Percentiles rank a stretch among this genome's conserved stretches.
These are phyloP conservation scores for Euphorbia schlechtendalii DNA, from an alignment of 441 rosid species.

Conservation along the genomic window DNA sequence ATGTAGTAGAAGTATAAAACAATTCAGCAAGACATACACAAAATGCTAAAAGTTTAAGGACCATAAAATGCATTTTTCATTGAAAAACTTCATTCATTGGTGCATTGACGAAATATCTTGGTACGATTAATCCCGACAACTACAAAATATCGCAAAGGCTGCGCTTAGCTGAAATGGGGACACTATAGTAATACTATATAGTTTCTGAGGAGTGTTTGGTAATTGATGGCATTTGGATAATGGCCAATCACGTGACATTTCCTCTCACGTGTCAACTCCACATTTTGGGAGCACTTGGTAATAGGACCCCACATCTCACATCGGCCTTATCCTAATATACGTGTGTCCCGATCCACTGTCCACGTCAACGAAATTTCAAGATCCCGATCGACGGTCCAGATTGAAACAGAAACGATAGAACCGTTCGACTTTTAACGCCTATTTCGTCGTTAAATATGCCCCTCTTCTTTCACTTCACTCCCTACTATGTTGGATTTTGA, in stretches of 20 bases:
- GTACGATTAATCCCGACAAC: too few relatives aligned
- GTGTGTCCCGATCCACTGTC: constrained; percentile 30
- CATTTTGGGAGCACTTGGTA: background rate
- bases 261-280: background rate
- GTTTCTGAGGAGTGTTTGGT: constrained; percentile 15
- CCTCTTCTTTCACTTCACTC: rapidly evolving
- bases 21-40: too few relatives aligned
- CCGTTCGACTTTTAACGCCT: constrained; percentile 25
- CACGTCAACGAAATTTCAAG: constrained; percentile 29
- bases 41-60: too few relatives aligned
- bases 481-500: background rate
- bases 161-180: background rate
- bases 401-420: constrained; percentile 12
- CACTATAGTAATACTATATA: constrained; percentile 18
- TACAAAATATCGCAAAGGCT: too few relatives aligned
- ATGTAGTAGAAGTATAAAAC: too few relatives aligned
- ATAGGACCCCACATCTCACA: constrained; percentile 31
- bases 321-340: constrained; percentile 49
- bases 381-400: constrained; percentile 40
- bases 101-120: too few relatives aligned
- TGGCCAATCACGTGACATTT: constrained; percentile 39
- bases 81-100: too few relatives aligned
- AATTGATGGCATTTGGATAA: background rate
- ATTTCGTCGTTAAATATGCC: constrained; percentile 29
- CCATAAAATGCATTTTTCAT: too few relatives aligned